Evolutionary conservation across 2,329 filamentous ascomycete species (phyloP).

Genomic region (Didymella keratinophila): DNA sequence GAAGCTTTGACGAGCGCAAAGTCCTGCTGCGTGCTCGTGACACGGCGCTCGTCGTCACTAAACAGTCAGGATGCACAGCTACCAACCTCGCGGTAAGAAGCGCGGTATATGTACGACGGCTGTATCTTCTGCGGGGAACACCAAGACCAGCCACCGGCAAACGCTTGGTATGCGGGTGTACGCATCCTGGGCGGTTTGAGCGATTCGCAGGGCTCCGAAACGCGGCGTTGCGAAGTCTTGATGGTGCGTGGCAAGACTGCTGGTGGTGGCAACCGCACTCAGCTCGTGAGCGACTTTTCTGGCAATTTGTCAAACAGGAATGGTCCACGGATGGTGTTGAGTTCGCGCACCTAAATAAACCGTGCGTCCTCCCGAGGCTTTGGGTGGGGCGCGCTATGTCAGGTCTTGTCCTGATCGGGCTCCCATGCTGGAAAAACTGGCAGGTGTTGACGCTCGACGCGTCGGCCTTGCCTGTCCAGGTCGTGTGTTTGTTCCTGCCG

Average conservation of each 20-base stretch:
- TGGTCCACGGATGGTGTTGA: slow-evolving; percentile 16
- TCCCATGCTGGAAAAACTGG: slow-evolving; percentile 5
- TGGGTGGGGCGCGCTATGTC: slow-evolving; percentile 16
- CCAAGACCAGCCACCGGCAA: slow-evolving; percentile 15
- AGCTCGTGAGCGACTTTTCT: slow-evolving; percentile 6
- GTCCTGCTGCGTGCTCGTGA: slow-evolving; percentile 10
- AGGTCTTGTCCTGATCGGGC: slow-evolving; percentile 16
- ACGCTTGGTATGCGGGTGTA: slow-evolving; percentile 3
- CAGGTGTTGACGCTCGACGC: slow-evolving; percentile 11
- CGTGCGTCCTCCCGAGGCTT: slow-evolving; percentile 16
- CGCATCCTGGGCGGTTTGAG: background rate
- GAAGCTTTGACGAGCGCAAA: slow-evolving; percentile 12
- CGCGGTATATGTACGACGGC: slow-evolving; percentile 7
- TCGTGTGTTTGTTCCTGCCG: slow-evolving; percentile 9
- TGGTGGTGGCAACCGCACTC: slow-evolving; percentile 11
- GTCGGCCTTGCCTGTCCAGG: slow-evolving; percentile 1
- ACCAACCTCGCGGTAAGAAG: slow-evolving; percentile 7
- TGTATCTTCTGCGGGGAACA: slow-evolving; percentile 14
- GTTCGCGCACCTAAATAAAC: slow-evolving; percentile 11
- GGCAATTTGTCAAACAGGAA: slow-evolving; percentile 16
- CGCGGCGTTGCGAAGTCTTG: background rate
- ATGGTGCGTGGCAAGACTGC: slow-evolving; percentile 8
- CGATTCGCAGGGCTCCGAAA: background rate
- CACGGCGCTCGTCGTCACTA: slow-evolving; percentile 1
- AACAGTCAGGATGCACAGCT: background rate